Evolutionary conservation across 495 filamentous ascomycete species (phyloP).

Genomic region (Lasiosphaeriaceae sp.): DNA sequence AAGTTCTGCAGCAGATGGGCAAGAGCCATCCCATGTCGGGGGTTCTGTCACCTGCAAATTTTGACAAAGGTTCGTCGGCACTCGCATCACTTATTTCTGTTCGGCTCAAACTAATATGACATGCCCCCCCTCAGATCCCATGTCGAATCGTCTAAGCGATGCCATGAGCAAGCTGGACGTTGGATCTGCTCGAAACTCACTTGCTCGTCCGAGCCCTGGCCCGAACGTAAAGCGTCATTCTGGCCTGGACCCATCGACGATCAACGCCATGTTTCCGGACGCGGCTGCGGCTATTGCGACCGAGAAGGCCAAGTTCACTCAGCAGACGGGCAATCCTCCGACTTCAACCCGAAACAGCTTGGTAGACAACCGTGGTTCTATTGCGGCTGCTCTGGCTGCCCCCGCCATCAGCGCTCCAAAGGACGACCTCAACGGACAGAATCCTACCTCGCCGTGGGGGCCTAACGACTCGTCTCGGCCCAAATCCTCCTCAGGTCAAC

Average conservation of each 20-base stretch:
- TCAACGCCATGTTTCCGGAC: constrained; percentile 98
- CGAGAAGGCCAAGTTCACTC: constrained; percentile 94
- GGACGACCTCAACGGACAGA: constrained; percentile 51
- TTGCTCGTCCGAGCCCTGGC: constrained; percentile 63
- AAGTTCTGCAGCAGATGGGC: constrained; percentile 97
- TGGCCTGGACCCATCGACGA: constrained; percentile 84
- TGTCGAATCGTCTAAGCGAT: constrained; percentile 94
- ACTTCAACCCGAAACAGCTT: constrained; percentile 92
- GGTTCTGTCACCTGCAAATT: constrained; percentile 90
- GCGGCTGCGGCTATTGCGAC: constrained; percentile 95
- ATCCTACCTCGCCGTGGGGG: constrained; percentile 76
- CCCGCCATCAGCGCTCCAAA: constrained; percentile 69
- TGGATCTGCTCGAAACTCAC: constrained; percentile 79
- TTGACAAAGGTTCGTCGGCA: constrained; percentile 85
- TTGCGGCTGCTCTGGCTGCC: constrained; percentile 49
- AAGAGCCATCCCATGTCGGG: constrained; percentile 97
- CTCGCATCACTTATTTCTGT: background rate
- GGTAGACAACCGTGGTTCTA: constrained; percentile 71
- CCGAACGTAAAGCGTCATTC: constrained; percentile 88
- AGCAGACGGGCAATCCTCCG: constrained; percentile 85
- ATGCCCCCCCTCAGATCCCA: constrained; percentile 64
- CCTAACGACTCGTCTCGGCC: constrained; percentile 62
- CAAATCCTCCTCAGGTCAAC: constrained; percentile 83
- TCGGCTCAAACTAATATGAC: constrained; percentile 2
- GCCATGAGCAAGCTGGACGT: constrained; percentile 94